Percentiles rank a stretch among this genome's conserved stretches.
phyloP scores from a whole-genome alignment of 805 yeast species.

The Zygosaccharomyces kombuchaensis region DNA sequence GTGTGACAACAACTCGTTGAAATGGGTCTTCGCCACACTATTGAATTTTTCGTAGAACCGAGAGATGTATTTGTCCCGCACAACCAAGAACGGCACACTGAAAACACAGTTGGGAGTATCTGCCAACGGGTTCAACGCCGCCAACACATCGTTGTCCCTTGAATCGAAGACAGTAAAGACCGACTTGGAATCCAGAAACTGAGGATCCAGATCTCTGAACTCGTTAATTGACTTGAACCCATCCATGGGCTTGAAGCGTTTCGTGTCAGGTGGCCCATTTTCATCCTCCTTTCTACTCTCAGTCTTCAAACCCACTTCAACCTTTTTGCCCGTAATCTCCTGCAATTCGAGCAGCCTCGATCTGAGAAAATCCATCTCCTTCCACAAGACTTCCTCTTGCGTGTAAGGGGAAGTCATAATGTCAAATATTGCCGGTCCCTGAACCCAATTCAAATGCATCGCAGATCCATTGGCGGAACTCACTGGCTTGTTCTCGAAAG shows the following conservation, averaged over 20 bases:
- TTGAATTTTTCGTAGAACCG: constrained; percentile 18
- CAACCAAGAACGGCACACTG: constrained; percentile 19
- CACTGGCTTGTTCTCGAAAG: constrained; percentile 24
- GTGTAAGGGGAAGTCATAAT: constrained; percentile 23
- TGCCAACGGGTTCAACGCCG: constrained; percentile 13
- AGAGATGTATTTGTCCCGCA: constrained; percentile 25
- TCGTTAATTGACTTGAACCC: constrained; percentile 15
- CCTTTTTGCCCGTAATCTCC: constrained; percentile 28
- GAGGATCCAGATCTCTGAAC: constrained; percentile 30
- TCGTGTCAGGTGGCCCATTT: constrained; percentile 4
- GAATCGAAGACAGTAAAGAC: constrained; percentile 20
- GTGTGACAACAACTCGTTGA: constrained; percentile 11
- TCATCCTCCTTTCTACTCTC: constrained; percentile 6
- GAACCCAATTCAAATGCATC: constrained; percentile 27
- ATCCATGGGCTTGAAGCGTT: constrained; percentile 6
- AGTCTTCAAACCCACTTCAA: constrained; percentile 18
- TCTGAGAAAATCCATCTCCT: constrained; percentile 29
- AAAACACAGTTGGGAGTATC: constrained; percentile 27
- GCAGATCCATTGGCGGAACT: constrained; percentile 20
- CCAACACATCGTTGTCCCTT: constrained; percentile 6
- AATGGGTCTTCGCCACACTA: constrained; percentile 12
- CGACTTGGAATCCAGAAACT: constrained; percentile 23
- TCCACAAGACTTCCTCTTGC: constrained; percentile 24
- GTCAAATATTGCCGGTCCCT: constrained; percentile 33
- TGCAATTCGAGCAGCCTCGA: constrained; percentile 29